Base-by-base conservation (phyloP, 805 yeast genomes). In the Candida namnaoensis region DNA sequence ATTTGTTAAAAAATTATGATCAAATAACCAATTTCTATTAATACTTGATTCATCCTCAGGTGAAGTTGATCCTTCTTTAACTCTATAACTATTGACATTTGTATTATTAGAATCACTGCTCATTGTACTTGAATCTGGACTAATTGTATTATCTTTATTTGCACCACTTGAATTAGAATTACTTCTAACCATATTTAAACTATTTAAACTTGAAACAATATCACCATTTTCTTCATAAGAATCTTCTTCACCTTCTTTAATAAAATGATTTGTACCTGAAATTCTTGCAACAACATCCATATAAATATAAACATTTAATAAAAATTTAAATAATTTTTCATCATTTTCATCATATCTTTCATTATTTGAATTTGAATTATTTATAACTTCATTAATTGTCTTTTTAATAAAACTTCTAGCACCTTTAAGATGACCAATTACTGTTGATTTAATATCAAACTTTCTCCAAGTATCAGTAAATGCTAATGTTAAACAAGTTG, bases 401-500 rank as follows among this genome's bases (percentile, higher is more conserved):
- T 69, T 69, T 44, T 72, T 64, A 44, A 78, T 77, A 72, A 80
- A 74, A 11, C 77, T 69, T 44, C 72, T 69, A 5, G 86, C 86
- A 28, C 87, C 86, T 51, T 73, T 75, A 44, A 80, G 63, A 58
- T 80, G 88, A 2, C 82, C 80, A 41, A 80, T 76, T 11, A 87
- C 86, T 24, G 82, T 76, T 3, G 82, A 71, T 5, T 74, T 78
- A 44, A 76, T 81, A 11, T 30, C 33, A 30, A 30, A 30, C 11
- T 78, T 71, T 52, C 78, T 81, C 87, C 87, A 80, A 0, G 81
- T 69, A 53, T 81, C 87, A 34, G 82, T 72, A 44, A 77, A 72
- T 0, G 86, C 82, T 41, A 81, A 61, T 19, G 77, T 74, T 43
- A 81, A 54, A 45, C 86, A 80, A 0, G 85, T 75, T 0, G 82